Evolutionary conservation across 768 basidiomycete species (phyloP), one percentile per base, ranked within the genome.

Genomic region (Lactifluus echinatus): DNA sequence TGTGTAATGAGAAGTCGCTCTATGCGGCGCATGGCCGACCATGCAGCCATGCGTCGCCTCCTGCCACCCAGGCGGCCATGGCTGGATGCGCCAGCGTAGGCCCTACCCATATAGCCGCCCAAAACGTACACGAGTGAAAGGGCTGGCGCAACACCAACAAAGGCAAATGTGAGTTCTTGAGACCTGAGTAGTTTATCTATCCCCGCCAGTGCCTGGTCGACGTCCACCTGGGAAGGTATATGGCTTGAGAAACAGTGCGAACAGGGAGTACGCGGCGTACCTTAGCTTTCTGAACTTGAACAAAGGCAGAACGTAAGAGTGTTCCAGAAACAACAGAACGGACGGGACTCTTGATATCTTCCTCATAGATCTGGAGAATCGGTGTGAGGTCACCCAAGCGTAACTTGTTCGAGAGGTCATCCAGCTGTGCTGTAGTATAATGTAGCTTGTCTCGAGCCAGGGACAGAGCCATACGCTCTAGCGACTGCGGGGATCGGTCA

Each of bases 221-320:
- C 83, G 69, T 97, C 95, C 57, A 94, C 91, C 89, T 93, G 62
- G 11, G 36, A 26, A 49, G 8, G 36, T 31, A 31, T 8, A 8
- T 3, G 8, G 2, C 26, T 14, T 31, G n/a, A 46, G 29, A n/a
- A 19, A 33, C 28, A n/a, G 11, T 43, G 2, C 23, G 1, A 40
- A 15, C 39, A 8, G 12, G 33, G 3, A 29, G 19, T 4, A 23
- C 19, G 23, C 8, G n/a, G 61, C 66, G 51, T n/a, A 87, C 93
- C 76, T 97, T 98, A 56, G 93, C 87, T 69, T 97, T 98, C 64
- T 98, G 95, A 0, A 97, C 79, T 66, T 97, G 95, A 29, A 99
- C 85, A 61, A 98, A 84, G 46, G 93, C 72, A 1, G 89, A 84
- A 28, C 95, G 79, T 17, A 97, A 73, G 8, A 98, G 75, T 14